Evolutionary conservation across 169 alveolate species (phyloP).

Genomic region (Plasmodium gonderi): DNA sequence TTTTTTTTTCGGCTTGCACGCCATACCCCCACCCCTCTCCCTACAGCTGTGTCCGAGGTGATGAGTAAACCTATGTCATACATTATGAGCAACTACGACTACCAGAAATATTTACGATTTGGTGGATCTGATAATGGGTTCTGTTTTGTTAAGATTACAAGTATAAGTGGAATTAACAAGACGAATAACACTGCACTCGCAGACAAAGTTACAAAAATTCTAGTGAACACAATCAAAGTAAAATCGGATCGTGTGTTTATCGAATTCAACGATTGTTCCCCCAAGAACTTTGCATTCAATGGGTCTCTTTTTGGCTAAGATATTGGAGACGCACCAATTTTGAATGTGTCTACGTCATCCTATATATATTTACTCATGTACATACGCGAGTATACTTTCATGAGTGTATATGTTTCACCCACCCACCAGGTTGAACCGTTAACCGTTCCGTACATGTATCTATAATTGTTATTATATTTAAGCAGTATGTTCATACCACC

Average conservation of each 20-base stretch:
- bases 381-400: not conserved
- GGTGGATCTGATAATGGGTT: conserved; percentile 26
- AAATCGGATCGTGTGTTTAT: conserved; percentile 33
- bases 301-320: conserved; percentile 45
- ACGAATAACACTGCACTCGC: conserved; percentile 52
- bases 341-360: too few relatives aligned
- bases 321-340: not conserved
- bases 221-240: conserved; percentile 7
- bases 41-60: conserved; percentile 32
- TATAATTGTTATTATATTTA: too few relatives aligned
- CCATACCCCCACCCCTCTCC: not conserved
- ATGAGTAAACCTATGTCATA: conserved; percentile 29
- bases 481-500: too few relatives aligned
- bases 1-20: not conserved
- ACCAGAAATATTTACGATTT: conserved; percentile 46
- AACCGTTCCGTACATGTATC: too few relatives aligned
- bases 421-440: too few relatives aligned
- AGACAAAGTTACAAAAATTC: conserved; percentile 29
- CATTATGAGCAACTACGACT: conserved; percentile 65
- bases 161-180: conserved; percentile 42
- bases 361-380: too few relatives aligned
- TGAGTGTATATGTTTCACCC: not conserved
- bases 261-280: conserved; percentile 40
- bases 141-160: conserved; percentile 58
- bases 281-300: conserved; percentile 53